A percentile compares a stretch with the other conserved stretches of the same genome.
Conservation (phyloP, 2,329 filamentous ascomycete genomes). For the Epicoccum sorghinum region DNA sequence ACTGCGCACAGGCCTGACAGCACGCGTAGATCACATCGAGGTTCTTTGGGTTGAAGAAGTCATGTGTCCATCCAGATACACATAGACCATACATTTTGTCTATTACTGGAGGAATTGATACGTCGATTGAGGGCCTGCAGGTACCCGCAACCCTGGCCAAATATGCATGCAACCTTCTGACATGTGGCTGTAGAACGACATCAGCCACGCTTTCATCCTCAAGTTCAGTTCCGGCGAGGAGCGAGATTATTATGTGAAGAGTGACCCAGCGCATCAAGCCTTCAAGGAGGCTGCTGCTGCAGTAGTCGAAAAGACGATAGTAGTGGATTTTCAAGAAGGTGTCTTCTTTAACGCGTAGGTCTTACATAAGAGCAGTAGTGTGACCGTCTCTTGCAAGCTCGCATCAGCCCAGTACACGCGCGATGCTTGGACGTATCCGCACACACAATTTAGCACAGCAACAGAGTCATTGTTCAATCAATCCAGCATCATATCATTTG, state of each 20-base stretch:
- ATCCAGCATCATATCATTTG: no score
- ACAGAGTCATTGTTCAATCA: no score
- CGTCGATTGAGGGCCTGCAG: constrained; percentile 41
- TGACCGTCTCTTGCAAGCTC: no score
- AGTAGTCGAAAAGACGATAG: constrained; percentile 48
- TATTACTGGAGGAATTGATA: constrained; percentile 41
- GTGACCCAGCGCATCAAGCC: constrained; percentile 48
- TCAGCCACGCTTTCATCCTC: constrained; percentile 53
- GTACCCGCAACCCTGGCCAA: constrained; percentile 23
- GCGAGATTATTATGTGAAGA: constrained; percentile 52
- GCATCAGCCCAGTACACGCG: no score
- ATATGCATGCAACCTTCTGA: constrained; percentile 53
- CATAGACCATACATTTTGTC: constrained; percentile 36
- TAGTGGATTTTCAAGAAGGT: constrained; percentile 50
- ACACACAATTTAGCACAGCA: no score
- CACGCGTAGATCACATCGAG: constrained; percentile 33
- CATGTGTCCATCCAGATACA: constrained; percentile 38
- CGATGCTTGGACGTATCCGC: no score
- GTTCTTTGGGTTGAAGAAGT: constrained; percentile 39
- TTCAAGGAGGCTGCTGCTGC: constrained; percentile 46
- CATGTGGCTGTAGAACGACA: constrained; percentile 50
- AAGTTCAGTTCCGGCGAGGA: constrained; percentile 51
- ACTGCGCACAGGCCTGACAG: constrained; percentile 16
- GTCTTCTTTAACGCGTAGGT: constrained; percentile 29
- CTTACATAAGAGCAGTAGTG: no score